These are phyloP conservation scores for Lagenidium giganteum DNA, from an alignment of 352 stramenopile genomes.

Conservation along the genomic window DNA sequence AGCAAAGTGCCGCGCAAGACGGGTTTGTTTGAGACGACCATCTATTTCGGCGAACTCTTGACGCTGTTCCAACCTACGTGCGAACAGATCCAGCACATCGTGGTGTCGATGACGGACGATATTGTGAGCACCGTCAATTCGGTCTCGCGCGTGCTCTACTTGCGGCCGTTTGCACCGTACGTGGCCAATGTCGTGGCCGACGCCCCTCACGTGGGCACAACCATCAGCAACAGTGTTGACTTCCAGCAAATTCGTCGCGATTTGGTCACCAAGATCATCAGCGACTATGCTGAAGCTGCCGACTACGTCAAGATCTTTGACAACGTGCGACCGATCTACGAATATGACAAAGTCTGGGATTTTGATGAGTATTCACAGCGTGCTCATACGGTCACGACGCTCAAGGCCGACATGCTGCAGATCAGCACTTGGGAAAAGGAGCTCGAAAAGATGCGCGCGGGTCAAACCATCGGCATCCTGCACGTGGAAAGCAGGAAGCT, in stretches of 20 bases:
- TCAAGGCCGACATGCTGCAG: constrained; percentile 88
- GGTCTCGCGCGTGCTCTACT: constrained; percentile 86
- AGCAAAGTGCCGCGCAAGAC: constrained; percentile 84
- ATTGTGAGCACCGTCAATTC: constrained; percentile 88
- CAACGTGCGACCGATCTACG: constrained; percentile 88
- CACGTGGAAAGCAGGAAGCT: constrained; percentile 92
- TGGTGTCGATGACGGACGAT: constrained; percentile 84
- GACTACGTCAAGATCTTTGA: constrained; percentile 93
- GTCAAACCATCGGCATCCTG: constrained; percentile 90
- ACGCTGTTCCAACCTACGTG: constrained; percentile 86
- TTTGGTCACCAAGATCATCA: constrained; percentile 81
- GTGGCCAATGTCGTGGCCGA: constrained; percentile 61
- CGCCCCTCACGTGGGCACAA: constrained; percentile 70
- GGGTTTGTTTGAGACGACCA: constrained; percentile 92
- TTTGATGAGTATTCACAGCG: constrained; percentile 83
- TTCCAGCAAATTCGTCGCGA: constrained; percentile 76
- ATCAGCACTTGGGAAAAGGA: constrained; percentile 92
- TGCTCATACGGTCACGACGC: constrained; percentile 78
- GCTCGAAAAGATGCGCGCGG: constrained; percentile 91
- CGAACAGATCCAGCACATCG: constrained; percentile 86
- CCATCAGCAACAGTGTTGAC: constrained; percentile 57
- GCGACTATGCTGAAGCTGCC: constrained; percentile 80
- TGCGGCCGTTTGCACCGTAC: constrained; percentile 82
- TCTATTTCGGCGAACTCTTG: constrained; percentile 80
- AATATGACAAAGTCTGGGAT: constrained; percentile 89